These are phyloP conservation scores for Tricladium varicosporioides DNA, from an alignment of 2,329 filamentous ascomycete species.

Conservation along the genomic window DNA sequence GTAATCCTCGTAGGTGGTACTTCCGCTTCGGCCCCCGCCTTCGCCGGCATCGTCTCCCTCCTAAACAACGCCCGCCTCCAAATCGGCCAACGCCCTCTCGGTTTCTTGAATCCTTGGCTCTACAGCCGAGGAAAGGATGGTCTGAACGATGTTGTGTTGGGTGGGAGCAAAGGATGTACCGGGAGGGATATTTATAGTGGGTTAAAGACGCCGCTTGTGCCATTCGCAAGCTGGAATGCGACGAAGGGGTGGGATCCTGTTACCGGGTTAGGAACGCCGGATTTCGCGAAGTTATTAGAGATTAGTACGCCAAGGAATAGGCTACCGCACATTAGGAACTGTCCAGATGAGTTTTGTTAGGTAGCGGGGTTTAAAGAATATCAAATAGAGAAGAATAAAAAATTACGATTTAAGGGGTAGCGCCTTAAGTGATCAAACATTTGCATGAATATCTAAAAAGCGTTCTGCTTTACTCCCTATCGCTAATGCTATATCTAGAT, in stretches of 20 bases:
- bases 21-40: conserved; percentile 55
- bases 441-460: no score
- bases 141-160: conserved; percentile 45
- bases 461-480: no score
- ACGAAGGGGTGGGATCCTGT: conserved; percentile 46
- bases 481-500: no score
- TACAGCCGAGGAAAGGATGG: conserved; percentile 48
- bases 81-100: conserved; percentile 43
- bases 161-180: conserved; percentile 37
- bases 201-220: conserved; percentile 25
- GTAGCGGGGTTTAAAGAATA: no score
- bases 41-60: conserved; percentile 56
- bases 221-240: conserved; percentile 41
- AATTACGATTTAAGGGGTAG: no score
- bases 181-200: conserved; percentile 27
- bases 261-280: conserved; percentile 47
- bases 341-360: neutral
- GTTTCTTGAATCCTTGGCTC: conserved; percentile 61
- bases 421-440: no score
- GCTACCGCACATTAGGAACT: neutral
- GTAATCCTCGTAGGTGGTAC: conserved; percentile 19
- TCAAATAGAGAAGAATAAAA: no score
- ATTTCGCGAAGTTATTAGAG: conserved; percentile 39
- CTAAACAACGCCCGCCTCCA: conserved; percentile 60
- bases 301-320: neutral